Percentiles rank a stretch among this genome's conserved stretches.
Conservation (phyloP, 306 rosid species). For the Trifolium dubium region DNA sequence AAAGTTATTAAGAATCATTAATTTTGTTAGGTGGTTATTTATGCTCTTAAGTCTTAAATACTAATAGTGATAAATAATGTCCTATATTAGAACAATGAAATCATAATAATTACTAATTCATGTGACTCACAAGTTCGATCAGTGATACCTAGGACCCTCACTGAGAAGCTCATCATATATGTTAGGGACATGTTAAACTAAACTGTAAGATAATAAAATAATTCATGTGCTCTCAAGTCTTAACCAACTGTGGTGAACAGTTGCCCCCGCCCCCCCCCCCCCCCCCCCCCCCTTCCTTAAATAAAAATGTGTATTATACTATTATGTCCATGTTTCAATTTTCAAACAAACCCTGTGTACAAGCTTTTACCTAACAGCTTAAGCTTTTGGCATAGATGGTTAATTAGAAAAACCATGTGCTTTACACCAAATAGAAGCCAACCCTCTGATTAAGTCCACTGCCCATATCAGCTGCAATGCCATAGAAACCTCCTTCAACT, state of each 20-base stretch:
- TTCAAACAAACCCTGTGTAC: neutral
- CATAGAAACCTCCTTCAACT: slow-evolving; percentile 4
- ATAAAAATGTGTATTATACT: neutral
- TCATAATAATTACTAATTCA: neutral
- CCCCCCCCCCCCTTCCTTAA: too few relatives aligned
- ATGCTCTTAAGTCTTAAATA: neutral
- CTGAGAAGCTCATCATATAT: neutral
- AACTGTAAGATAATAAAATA: neutral
- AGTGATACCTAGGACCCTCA: neutral
- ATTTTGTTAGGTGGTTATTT: neutral
- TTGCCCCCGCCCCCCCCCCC: too few relatives aligned
- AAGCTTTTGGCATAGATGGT: neutral
- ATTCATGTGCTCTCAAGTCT: neutral
- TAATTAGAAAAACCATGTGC: neutral
- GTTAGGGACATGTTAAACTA: neutral
- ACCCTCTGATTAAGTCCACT: neutral
- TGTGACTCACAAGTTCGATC: neutral
- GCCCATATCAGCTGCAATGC: slow-evolving; percentile 2
- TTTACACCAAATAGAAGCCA: slow-evolving; percentile 1
- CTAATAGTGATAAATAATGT: neutral
- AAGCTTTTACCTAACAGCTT: neutral
- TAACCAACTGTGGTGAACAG: slow-evolving; percentile 1
- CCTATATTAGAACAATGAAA: neutral
- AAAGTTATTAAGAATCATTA: neutral
- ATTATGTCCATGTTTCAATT: neutral